A percentile compares a stretch with the other conserved stretches of the same genome.
Evolutionary conservation across 2,329 filamentous ascomycete genomes (phyloP).

Genomic region (Aspergillus viridinutans): DNA sequence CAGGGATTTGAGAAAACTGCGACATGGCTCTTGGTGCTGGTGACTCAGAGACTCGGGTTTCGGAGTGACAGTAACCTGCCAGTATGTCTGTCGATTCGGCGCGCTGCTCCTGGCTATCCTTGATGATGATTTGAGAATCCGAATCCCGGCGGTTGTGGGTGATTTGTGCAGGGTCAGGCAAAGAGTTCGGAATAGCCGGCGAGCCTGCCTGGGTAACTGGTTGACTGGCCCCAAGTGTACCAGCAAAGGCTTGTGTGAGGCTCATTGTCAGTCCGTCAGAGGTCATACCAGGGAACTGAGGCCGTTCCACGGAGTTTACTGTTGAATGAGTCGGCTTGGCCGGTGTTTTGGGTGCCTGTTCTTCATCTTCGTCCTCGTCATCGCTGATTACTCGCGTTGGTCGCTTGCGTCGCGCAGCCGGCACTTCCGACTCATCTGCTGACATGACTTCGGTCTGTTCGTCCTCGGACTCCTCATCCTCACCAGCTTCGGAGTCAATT

Average conservation of each 20-base stretch:
- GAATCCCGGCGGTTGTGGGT: conserved; percentile 57
- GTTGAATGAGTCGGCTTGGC: conserved; percentile 24
- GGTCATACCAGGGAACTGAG: conserved; percentile 65
- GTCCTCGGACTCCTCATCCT: conserved; percentile 41
- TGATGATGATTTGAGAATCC: conserved; percentile 58
- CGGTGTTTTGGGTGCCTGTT: conserved; percentile 29
- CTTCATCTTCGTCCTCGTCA: conserved; percentile 56
- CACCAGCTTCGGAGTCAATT: conserved; percentile 34
- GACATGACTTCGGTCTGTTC: conserved; percentile 25
- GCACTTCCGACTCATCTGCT: conserved; percentile 43
- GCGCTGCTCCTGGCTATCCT: conserved; percentile 52
- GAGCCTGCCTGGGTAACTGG: conserved; percentile 46
- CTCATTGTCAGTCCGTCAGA: conserved; percentile 53
- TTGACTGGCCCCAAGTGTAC: conserved; percentile 70
- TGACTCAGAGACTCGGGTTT: conserved; percentile 33
- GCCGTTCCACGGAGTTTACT: conserved; percentile 37
- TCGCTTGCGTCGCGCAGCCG: conserved; percentile 49
- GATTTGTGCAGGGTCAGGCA: conserved; percentile 55
- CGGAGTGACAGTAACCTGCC: conserved; percentile 29
- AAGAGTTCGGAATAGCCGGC: conserved; percentile 40
- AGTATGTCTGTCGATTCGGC: conserved; percentile 45
- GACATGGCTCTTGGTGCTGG: conserved; percentile 44
- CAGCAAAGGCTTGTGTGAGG: conserved; percentile 84
- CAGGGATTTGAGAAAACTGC: conserved; percentile 65
- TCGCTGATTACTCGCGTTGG: conserved; percentile 60